Conservation (phyloP, 2,329 filamentous ascomycete species). For the Colletotrichum tofieldiae region DNA sequence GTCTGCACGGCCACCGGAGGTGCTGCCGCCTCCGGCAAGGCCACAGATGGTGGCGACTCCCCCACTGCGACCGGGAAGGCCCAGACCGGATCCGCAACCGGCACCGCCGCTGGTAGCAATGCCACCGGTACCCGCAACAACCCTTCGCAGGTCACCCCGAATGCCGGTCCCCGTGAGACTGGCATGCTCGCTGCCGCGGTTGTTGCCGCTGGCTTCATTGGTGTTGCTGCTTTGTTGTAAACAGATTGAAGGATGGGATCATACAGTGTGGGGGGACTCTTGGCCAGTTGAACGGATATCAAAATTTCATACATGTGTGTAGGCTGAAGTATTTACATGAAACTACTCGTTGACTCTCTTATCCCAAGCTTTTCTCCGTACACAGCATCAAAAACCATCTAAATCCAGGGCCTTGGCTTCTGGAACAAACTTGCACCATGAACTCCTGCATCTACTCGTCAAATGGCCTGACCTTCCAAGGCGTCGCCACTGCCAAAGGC, state of each 20-base stretch:
- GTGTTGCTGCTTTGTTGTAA: conserved; percentile 47
- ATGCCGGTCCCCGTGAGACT: conserved; percentile 46
- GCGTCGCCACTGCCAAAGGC: conserved; percentile 50
- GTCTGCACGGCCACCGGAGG: conserved; percentile 19
- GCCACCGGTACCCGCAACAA: conserved; percentile 14
- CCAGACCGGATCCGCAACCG: background rate
- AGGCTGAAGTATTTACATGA: conserved; percentile 26
- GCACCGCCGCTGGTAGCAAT: conserved; percentile 9
- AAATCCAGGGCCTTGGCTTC: background rate
- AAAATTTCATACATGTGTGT: conserved; percentile 12
- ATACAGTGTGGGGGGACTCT: too few species aligned
- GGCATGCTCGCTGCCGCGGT: conserved; percentile 45
- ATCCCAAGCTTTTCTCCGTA: too few species aligned
- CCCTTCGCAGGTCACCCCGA: conserved; percentile 21
- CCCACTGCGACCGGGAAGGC: background rate
- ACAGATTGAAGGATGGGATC: background rate
- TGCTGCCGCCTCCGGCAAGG: background rate
- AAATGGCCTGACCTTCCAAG: conserved; percentile 38
- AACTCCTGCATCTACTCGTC: background rate
- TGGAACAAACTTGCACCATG: too few species aligned
- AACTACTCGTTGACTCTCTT: background rate
- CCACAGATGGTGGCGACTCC: conserved; percentile 2
- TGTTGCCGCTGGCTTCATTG: conserved; percentile 48
- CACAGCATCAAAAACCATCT: rapidly evolving
- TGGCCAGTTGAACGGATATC: background rate